Evolutionary conservation across 805 yeast genomes (phyloP).

Genomic region (Scheffersomyces coipomensis): DNA sequence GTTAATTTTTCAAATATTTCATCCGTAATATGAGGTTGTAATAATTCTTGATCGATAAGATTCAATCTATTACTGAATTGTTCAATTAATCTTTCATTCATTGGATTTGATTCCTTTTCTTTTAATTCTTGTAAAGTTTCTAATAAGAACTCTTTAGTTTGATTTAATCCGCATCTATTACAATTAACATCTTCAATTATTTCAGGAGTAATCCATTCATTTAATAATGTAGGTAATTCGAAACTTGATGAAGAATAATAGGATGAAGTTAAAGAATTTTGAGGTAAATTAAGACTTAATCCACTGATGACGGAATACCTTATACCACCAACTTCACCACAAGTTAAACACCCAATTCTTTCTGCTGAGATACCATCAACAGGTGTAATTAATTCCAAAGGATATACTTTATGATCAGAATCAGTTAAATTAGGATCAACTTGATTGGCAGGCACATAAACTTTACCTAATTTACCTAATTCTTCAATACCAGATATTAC

Average conservation of each 20-base stretch:
- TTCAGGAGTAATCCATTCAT: slow-evolving; percentile 75
- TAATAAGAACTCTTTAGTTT: slow-evolving; percentile 51
- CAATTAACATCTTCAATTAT: slow-evolving; percentile 92
- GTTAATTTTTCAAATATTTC: slow-evolving; percentile 72
- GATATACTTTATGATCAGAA: slow-evolving; percentile 43
- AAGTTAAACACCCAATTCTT: slow-evolving; percentile 82
- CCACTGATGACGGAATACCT: slow-evolving; percentile 79
- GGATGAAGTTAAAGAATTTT: slow-evolving; percentile 29
- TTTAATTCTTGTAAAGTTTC: slow-evolving; percentile 34
- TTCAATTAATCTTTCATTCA: slow-evolving; percentile 21
- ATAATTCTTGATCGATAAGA: slow-evolving; percentile 46
- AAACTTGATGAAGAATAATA: slow-evolving; percentile 24
- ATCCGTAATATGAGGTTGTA: slow-evolving; percentile 72
- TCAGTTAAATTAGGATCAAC: slow-evolving; percentile 67
- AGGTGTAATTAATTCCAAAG: slow-evolving; percentile 72
- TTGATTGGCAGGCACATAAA: slow-evolving; percentile 70
- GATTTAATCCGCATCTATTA: slow-evolving; percentile 80
- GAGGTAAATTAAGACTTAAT: slow-evolving; percentile 66
- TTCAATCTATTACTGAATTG: slow-evolving; percentile 28
- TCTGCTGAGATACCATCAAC: slow-evolving; percentile 89
- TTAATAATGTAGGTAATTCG: slow-evolving; percentile 50
- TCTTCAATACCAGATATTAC: slow-evolving; percentile 38
- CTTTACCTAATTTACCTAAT: slow-evolving; percentile 60
- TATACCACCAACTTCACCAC: slow-evolving; percentile 95
- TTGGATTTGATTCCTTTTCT: slow-evolving; percentile 41